Conservation (phyloP, 2,329 filamentous ascomycete species). For the Penicillium corylophilum region DNA sequence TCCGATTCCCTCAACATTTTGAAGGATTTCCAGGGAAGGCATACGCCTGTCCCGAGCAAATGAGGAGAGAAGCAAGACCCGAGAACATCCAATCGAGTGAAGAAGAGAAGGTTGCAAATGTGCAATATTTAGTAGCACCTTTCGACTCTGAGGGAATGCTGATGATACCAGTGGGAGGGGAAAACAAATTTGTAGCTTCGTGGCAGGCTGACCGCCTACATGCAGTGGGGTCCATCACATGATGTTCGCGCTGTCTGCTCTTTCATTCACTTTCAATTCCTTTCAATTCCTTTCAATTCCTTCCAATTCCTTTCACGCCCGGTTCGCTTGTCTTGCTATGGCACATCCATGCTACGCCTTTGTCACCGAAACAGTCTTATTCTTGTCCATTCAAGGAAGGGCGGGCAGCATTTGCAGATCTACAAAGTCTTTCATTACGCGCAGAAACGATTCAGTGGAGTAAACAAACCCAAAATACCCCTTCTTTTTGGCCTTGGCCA, state of each 20-base stretch:
- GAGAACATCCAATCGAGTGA: constrained; percentile 12
- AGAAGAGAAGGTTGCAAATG: background rate
- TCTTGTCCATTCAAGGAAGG: background rate
- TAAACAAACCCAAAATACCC: constrained; percentile 39
- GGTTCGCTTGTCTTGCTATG: background rate
- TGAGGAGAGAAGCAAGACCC: background rate
- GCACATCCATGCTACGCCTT: background rate
- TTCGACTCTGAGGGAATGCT: background rate
- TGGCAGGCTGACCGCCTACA: constrained; percentile 13
- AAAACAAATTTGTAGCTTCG: constrained; percentile 14
- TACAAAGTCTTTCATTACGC: background rate
- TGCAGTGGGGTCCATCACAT: constrained; percentile 7
- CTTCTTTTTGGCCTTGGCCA: constrained; percentile 30
- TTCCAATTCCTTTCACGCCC: background rate
- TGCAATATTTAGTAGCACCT: background rate
- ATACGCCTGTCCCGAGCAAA: constrained; percentile 19
- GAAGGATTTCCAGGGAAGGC: constrained; percentile 15
- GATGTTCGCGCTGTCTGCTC: background rate
- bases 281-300: background rate
- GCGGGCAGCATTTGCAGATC: background rate
- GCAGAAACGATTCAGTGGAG: constrained; percentile 25
- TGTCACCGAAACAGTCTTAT: background rate
- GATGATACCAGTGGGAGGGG: background rate
- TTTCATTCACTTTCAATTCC: background rate
- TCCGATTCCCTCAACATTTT: constrained; percentile 25